A percentile compares a stretch with the other conserved stretches of the same genome.
Conservation (phyloP, 306 rosid species). For the Cicer pinnatifidum region DNA sequence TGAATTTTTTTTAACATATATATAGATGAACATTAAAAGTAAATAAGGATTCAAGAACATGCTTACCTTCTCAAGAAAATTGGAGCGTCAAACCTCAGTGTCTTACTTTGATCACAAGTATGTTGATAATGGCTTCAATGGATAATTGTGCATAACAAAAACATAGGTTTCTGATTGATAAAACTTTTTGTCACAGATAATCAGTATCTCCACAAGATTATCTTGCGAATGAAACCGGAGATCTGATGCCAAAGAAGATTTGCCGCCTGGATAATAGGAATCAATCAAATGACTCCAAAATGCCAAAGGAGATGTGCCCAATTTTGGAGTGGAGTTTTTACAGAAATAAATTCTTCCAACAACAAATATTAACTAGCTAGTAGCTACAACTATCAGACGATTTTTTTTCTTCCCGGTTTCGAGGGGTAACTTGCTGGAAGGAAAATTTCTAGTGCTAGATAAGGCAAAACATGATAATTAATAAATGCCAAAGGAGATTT, state of each 20-base stretch:
- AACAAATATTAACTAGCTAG: conserved; percentile 43
- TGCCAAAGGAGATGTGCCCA: conserved; percentile 99
- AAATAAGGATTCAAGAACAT: conserved; percentile 36
- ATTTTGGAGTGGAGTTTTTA: conserved; percentile 55
- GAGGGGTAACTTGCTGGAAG: not conserved
- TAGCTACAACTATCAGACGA: conserved; percentile 40
- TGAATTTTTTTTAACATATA: conserved; percentile 32
- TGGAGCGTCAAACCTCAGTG: conserved; percentile 42
- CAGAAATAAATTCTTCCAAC: conserved; percentile 50
- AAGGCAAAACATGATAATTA: conserved; percentile 41
- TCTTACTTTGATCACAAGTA: conserved; percentile 38
- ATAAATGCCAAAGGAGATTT: conserved; percentile 64
- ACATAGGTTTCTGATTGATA: conserved; percentile 42
- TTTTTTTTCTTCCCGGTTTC: not conserved
- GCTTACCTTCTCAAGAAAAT: conserved; percentile 53
- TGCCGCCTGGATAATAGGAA: conserved; percentile 58
- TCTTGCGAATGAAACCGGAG: conserved; percentile 55
- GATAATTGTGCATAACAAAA: conserved; percentile 33
- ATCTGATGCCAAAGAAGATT: conserved; percentile 74
- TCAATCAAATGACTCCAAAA: conserved; percentile 60
- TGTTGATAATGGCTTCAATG: conserved; percentile 46
- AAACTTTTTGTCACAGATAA: conserved; percentile 43
- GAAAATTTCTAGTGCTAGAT: conserved; percentile 38
- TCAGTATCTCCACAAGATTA: conserved; percentile 50
- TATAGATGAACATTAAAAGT: conserved; percentile 32